Conservation (phyloP, 208 protist species). For the Wallacemonas sp. region DNA sequence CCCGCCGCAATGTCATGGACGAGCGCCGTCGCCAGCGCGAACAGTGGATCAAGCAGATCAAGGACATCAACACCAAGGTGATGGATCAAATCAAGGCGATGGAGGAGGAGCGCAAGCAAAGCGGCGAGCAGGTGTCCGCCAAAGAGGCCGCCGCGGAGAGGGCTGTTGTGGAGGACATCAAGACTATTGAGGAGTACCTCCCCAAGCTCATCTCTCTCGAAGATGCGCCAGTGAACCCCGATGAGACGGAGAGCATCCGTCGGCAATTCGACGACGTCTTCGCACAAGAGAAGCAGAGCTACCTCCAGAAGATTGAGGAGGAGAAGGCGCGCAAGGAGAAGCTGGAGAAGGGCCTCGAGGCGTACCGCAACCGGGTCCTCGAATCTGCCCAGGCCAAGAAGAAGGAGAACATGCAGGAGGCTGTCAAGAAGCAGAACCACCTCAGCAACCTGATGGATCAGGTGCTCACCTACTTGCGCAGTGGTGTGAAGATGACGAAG, state of each 20-base stretch:
- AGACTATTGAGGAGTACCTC: conserved; percentile 85
- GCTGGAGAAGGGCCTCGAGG: conserved; percentile 84
- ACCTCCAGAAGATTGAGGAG: conserved; percentile 76
- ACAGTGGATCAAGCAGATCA: conserved; percentile 91
- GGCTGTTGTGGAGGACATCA: conserved; percentile 77
- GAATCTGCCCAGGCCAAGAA: conserved; percentile 78
- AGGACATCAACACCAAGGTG: conserved; percentile 87
- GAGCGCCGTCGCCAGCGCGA: conserved; percentile 79
- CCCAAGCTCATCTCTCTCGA: conserved; percentile 90
- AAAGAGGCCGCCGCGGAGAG: conserved; percentile 81
- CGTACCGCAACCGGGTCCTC: conserved; percentile 78
- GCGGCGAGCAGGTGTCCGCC: conserved; percentile 56
- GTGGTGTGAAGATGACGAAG: conserved; percentile 89
- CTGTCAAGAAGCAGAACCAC: conserved; percentile 83
- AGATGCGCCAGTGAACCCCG: conserved; percentile 72
- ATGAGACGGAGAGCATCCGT: conserved; percentile 86
- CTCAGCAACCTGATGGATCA: conserved; percentile 81
- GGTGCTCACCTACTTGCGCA: conserved; percentile 84
- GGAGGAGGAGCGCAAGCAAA: conserved; percentile 70
- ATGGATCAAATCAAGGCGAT: conserved; percentile 71
- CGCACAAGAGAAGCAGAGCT: conserved; percentile 76
- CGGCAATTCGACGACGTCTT: conserved; percentile 90
- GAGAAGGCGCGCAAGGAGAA: conserved; percentile 87
- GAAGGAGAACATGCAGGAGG: conserved; percentile 83
- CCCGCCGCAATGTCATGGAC: conserved; percentile 66